Percentiles rank a stretch among this genome's conserved stretches.
phyloP scores from a whole-genome alignment of 305 asterid species.

The Nicotiana rustica region DNA sequence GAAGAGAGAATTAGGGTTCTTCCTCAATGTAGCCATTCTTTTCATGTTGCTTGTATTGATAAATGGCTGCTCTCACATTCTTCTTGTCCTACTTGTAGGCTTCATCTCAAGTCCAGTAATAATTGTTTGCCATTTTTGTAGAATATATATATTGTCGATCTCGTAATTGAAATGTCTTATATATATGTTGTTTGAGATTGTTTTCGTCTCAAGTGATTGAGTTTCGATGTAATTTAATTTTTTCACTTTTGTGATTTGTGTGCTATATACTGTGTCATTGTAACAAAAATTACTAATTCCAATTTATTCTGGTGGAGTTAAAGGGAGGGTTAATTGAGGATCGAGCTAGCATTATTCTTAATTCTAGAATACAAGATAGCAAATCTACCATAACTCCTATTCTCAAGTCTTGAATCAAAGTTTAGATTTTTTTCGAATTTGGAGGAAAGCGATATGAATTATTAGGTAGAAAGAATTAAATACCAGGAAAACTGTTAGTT shows the following conservation, averaged over 20 bases:
- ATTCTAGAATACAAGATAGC: too few relatives aligned
- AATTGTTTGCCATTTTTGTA: constrained; percentile 7
- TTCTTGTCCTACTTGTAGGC: constrained; percentile 55
- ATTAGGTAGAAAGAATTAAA: too few relatives aligned
- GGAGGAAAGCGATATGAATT: too few relatives aligned
- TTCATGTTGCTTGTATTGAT: constrained; percentile 52
- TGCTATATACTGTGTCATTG: not conserved
- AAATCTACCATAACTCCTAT: too few relatives aligned
- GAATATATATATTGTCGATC: not conserved
- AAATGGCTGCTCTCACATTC: constrained; percentile 49
- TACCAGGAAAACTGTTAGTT: too few relatives aligned
- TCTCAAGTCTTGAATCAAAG: too few relatives aligned
- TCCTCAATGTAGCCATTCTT: constrained; percentile 49
- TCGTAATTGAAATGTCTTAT: constrained; percentile 8
- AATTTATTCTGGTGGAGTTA: too few relatives aligned
- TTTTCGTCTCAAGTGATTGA: not conserved
- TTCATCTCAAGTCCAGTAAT: constrained; percentile 12
- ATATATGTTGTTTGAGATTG: not conserved
- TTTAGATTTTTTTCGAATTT: too few relatives aligned
- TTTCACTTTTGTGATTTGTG: not conserved
- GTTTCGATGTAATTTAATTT: constrained; percentile 4
- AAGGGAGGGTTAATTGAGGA: too few relatives aligned
- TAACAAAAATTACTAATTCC: not conserved
- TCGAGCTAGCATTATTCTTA: too few relatives aligned
- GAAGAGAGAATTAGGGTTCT: constrained; percentile 48